These are phyloP conservation scores for Hypomyces perniciosus DNA, from an alignment of 2,329 filamentous ascomycete species.

Conservation along the genomic window DNA sequence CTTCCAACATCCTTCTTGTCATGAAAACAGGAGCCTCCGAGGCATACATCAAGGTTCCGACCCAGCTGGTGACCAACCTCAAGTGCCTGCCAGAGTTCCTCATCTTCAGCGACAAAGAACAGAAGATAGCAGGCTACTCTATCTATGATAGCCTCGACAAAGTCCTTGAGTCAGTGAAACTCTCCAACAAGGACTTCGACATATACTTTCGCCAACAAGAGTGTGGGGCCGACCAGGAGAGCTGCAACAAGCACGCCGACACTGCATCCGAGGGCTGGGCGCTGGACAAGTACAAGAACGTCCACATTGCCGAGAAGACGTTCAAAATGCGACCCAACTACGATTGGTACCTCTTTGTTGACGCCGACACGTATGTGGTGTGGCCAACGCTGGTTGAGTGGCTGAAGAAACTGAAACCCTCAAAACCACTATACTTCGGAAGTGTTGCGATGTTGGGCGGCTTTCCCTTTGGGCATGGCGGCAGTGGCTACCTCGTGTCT, in stretches of 20 bases:
- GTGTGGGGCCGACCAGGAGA: conserved; percentile 40
- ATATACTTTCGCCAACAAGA: conserved; percentile 40
- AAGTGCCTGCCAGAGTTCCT: conserved; percentile 46
- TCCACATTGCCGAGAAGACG: conserved; percentile 52
- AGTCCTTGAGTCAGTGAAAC: conserved; percentile 37
- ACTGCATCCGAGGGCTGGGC: conserved; percentile 38
- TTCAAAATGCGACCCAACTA: conserved; percentile 44
- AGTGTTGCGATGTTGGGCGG: conserved; percentile 38
- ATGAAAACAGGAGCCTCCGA: conserved; percentile 56
- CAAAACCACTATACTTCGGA: conserved; percentile 43
- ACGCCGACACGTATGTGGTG: conserved; percentile 53
- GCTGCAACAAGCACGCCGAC: conserved; percentile 32
- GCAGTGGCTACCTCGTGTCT: conserved; percentile 49
- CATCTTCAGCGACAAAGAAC: conserved; percentile 53
- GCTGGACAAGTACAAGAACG: conserved; percentile 57
- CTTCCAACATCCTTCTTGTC: conserved; percentile 42
- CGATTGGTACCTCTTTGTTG: conserved; percentile 56
- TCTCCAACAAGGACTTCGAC: conserved; percentile 45
- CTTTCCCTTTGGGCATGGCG: conserved; percentile 49
- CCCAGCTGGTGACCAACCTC: conserved; percentile 48
- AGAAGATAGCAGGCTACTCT: conserved; percentile 38
- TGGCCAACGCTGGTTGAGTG: conserved; percentile 47
- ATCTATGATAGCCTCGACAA: conserved; percentile 42
- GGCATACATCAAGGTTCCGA: conserved; percentile 45
- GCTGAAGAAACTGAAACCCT: conserved; percentile 38